phyloP scores from a whole-genome alignment of 2,329 filamentous ascomycete species.

The Fusarium aywerte region DNA sequence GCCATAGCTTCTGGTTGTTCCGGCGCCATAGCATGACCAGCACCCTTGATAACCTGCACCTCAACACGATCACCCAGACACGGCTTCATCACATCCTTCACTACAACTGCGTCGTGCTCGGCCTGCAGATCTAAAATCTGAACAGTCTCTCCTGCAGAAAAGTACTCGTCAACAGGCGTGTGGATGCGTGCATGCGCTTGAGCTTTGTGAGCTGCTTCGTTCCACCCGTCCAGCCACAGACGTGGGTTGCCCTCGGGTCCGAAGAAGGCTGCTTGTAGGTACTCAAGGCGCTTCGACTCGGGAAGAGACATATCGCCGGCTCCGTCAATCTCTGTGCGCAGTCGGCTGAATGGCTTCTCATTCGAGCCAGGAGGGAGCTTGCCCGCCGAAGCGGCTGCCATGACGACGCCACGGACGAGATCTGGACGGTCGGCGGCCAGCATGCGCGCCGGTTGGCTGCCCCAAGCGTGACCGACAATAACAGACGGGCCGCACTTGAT shows the following conservation, averaged over 20 bases:
- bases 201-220: neutral
- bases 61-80: neutral
- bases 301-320: neutral
- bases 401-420: neutral
- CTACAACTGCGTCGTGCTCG: neutral
- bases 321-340: neutral
- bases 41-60: neutral
- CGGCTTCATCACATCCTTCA: neutral
- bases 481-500: neutral
- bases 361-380: neutral
- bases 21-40: neutral
- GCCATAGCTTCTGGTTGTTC: constrained; percentile 3
- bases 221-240: neutral
- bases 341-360: neutral
- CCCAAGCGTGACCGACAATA: neutral
- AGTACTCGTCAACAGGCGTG: neutral
- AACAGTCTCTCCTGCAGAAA: neutral
- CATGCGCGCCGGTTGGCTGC: neutral
- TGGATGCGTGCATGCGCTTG: neutral
- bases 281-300: neutral
- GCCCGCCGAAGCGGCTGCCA: constrained; percentile 3
- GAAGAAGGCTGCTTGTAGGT: neutral
- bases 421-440: neutral
- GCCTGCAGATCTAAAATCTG: neutral
- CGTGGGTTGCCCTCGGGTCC: neutral